phyloP scores from a whole-genome alignment of 768 basidiomycete genomes.

The Leccinum boreale region DNA sequence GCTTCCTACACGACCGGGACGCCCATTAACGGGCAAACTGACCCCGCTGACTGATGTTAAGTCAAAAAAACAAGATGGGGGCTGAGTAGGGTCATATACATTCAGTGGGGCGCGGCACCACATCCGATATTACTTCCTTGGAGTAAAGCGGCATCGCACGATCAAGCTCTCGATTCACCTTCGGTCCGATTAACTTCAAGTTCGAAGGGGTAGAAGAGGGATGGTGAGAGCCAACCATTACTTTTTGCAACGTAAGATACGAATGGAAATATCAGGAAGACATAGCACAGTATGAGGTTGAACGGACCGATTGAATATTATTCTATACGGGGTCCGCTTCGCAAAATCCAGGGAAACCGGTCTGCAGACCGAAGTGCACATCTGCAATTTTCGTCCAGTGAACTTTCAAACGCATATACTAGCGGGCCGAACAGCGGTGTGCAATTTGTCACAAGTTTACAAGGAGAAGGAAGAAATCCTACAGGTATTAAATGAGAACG shows the following conservation, averaged over 20 bases:
- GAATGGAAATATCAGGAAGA: not conserved
- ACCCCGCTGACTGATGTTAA: not conserved
- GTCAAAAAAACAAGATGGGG: not conserved
- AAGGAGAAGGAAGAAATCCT: conserved; percentile 5
- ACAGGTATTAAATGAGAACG: conserved; percentile 4
- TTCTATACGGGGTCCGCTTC: not conserved
- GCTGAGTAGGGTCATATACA: not conserved
- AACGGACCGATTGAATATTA: not conserved
- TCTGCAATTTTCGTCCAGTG: not conserved
- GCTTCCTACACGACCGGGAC: too few relatives aligned
- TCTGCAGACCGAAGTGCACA: not conserved
- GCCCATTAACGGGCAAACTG: not conserved
- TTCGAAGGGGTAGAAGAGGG: not conserved
- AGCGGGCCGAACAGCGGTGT: not conserved
- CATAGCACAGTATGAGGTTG: not conserved
- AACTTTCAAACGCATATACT: not conserved
- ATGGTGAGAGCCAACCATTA: not conserved
- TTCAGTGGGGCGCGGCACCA: not conserved
- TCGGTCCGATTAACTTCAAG: not conserved
- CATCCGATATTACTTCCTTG: not conserved
- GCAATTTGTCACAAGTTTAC: conserved; percentile 4
- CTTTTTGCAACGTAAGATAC: not conserved
- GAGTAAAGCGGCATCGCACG: not conserved
- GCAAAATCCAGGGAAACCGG: not conserved
- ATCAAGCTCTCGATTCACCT: not conserved